Conservation (phyloP, 331 rosid species). For the Phaseolus coccineus region DNA sequence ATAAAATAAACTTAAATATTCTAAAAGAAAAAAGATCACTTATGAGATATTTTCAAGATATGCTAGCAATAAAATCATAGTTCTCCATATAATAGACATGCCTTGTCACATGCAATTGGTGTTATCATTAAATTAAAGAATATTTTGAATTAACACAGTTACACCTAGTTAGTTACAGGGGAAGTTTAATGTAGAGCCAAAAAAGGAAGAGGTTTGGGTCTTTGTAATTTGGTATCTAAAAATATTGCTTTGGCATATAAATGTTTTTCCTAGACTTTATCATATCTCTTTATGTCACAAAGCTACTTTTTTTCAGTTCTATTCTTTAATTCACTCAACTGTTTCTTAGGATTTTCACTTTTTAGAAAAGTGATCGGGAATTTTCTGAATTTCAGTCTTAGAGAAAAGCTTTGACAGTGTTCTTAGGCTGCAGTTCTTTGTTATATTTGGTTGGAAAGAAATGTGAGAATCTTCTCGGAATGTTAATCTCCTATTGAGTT, state of each 20-base stretch:
- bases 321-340: background rate
- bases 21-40: background rate
- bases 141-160: background rate
- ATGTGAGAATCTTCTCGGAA: background rate
- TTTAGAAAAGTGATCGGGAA: background rate
- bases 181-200: background rate
- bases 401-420: background rate
- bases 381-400: background rate
- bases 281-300: background rate
- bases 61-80: slow-evolving; percentile 21
- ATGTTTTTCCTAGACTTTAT: background rate
- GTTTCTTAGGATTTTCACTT: background rate
- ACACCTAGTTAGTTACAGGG: background rate
- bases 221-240: background rate
- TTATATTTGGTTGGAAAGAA: background rate
- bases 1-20: background rate
- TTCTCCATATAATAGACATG: slow-evolving; percentile 10
- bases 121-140: background rate
- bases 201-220: background rate
- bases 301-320: background rate
- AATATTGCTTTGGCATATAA: background rate
- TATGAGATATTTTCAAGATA: background rate
- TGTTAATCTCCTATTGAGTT: background rate
- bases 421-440: background rate
- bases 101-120: slow-evolving; percentile 17